phyloP scores from a whole-genome alignment of 2,329 filamentous ascomycete genomes.

The Fusarium xyrophilum region DNA sequence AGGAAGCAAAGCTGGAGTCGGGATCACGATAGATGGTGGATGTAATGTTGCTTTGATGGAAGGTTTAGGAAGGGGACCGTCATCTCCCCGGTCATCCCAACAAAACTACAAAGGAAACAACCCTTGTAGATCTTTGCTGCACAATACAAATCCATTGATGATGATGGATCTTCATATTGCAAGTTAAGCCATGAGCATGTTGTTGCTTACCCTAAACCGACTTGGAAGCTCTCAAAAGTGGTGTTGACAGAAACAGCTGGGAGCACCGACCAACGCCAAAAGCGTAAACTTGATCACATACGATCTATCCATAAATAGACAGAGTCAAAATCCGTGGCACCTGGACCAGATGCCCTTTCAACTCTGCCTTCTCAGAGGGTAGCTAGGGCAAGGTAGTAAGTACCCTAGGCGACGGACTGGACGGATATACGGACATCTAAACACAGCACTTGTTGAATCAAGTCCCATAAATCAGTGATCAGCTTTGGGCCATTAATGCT shows the following conservation, averaged over 20 bases:
- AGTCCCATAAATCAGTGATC: not conserved
- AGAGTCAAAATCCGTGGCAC: not conserved
- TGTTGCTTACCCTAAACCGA: not conserved
- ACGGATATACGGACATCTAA: not conserved
- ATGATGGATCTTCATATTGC: not conserved
- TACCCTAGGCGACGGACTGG: not conserved
- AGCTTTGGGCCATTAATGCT: not conserved
- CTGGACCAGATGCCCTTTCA: not conserved
- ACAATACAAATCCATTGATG: not conserved
- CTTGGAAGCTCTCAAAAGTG: not conserved
- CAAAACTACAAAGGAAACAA: too few relatives aligned
- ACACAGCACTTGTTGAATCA: not conserved
- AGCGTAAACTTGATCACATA: not conserved
- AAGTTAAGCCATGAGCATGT: not conserved
- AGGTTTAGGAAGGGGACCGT: not conserved
- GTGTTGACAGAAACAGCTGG: not conserved
- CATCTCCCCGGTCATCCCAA: too few relatives aligned
- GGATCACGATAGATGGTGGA: not conserved
- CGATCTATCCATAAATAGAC: not conserved
- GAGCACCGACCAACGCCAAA: not conserved
- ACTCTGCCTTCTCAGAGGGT: not conserved
- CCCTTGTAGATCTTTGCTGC: not conserved
- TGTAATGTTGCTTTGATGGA: not conserved
- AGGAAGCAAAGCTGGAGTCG: slow-evolving; percentile 32
- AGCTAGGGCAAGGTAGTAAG: not conserved